A percentile compares a stretch with the other conserved stretches of the same genome.
These are phyloP conservation scores for Aspergillus hortae DNA, from an alignment of 2,329 filamentous ascomycete genomes.

Conservation along the genomic window DNA sequence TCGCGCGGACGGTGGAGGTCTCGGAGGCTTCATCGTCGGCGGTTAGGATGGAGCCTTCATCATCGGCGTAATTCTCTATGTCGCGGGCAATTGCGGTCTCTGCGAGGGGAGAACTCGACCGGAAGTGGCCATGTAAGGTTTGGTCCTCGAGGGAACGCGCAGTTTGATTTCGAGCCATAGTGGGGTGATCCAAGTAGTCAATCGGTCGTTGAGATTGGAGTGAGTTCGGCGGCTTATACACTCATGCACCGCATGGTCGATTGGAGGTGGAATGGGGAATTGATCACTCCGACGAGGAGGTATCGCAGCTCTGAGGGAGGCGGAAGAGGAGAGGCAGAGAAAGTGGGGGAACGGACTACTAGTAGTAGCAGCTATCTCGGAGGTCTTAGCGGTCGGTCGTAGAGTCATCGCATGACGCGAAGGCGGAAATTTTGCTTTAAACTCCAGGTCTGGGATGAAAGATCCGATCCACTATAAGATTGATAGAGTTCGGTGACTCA, in stretches of 20 bases:
- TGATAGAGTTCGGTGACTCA: too few relatives aligned
- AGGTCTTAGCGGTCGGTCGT: too few relatives aligned
- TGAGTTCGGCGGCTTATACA: not conserved
- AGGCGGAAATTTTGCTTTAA: too few relatives aligned
- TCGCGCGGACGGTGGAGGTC: conserved; percentile 39
- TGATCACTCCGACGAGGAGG: not conserved
- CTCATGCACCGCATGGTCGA: not conserved
- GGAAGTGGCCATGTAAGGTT: conserved; percentile 45
- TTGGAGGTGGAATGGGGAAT: not conserved
- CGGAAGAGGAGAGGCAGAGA: not conserved
- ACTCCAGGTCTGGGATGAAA: too few relatives aligned
- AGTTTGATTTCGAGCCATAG: conserved; percentile 28
- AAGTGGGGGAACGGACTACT: not conserved
- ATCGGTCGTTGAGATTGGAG: not conserved
- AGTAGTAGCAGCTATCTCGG: too few relatives aligned
- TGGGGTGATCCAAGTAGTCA: not conserved
- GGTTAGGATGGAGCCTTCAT: conserved; percentile 41
- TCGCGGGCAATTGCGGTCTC: conserved; percentile 65
- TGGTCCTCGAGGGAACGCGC: conserved; percentile 23
- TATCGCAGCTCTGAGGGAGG: not conserved
- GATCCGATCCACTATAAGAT: too few relatives aligned
- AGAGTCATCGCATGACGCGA: too few relatives aligned
- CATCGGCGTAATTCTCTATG: conserved; percentile 61
- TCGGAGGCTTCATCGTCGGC: conserved; percentile 39
- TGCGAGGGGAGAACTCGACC: conserved; percentile 61